Evolutionary conservation across 495 filamentous ascomycete species (phyloP).

Genomic region (Podospora pseudoanserina): DNA sequence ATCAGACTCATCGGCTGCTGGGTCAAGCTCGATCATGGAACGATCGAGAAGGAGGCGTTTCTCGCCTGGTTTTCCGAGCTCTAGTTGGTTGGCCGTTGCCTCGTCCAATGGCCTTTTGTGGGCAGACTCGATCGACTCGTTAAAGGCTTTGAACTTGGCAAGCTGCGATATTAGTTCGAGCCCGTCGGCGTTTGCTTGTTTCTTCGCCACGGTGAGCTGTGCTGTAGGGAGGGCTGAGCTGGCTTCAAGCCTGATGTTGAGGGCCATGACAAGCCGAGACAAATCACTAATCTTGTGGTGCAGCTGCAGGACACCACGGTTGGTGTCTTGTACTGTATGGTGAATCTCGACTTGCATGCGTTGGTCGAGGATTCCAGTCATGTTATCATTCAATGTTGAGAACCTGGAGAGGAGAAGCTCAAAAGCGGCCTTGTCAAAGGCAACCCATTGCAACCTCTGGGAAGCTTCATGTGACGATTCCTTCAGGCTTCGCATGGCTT

Average conservation of each 20-base stretch:
- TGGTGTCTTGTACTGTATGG: constrained; percentile 44
- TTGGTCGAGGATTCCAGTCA: constrained; percentile 44
- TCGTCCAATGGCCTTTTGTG: constrained; percentile 30
- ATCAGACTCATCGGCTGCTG: constrained; percentile 29
- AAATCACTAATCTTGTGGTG: constrained; percentile 42
- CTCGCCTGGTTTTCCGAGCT: constrained; percentile 30
- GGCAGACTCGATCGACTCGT: constrained; percentile 39
- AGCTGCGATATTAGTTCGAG: constrained; percentile 39
- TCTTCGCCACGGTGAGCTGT: constrained; percentile 30
- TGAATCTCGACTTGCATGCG: constrained; percentile 44
- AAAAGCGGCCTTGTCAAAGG: constrained; percentile 44
- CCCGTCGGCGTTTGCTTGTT: constrained; percentile 32
- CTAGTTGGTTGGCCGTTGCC: constrained; percentile 31
- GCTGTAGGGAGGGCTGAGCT: constrained; percentile 17
- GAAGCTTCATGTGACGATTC: constrained; percentile 30
- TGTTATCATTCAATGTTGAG: constrained; percentile 42
- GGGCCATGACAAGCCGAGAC: constrained; percentile 39
- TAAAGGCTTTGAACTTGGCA: constrained; percentile 49
- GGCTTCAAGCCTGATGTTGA: constrained; percentile 34
- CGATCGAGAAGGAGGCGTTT: constrained; percentile 34
- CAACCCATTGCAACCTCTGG: constrained; percentile 38
- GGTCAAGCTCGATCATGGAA: constrained; percentile 29
- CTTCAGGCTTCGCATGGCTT: constrained; percentile 37
- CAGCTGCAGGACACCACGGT: constrained; percentile 43
- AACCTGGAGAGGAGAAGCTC: constrained; percentile 40